Base-by-base conservation (phyloP, 768 basidiomycete species). In the Suillus spraguei region DNA sequence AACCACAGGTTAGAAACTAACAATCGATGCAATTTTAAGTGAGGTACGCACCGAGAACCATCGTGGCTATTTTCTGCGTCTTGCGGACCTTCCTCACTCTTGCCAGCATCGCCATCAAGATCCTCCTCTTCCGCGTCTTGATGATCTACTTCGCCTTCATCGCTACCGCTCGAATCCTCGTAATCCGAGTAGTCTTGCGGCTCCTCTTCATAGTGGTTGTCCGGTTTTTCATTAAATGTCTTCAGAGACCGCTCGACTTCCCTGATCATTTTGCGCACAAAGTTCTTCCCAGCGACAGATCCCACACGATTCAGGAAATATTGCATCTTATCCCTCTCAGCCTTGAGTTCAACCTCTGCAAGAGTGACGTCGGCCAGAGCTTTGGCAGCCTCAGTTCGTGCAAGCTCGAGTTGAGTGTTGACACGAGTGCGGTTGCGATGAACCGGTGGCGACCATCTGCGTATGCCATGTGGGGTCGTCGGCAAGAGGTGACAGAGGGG, bases 391-490 rank as follows among this genome's bases (percentile, higher is more conserved):
- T 77, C 72, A 0, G 63, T 46, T 2, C 63, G 68, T 39, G 65
- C 60, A 24, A 61, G 62, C 14, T 63, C 63, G 50, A 74, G 68
- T 32, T 64, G 55, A 9, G 0, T 38, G 28, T 69, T 63, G 38
- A 76, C 65, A 39, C 69, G 64, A 7, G 59, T 41, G 22, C 72
- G 74, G 41, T 76, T 67, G 24, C 74, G 74, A 44, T 64, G 46
- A 60, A 74, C 58, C n/a, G 35, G 74, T 72, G 0, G 47, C 63
- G 28, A 71, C 20, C 74, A 75, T 75, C 55, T 63, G 56, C 42
- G 65, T 10, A 35, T 72, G 67, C 74, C 74, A 75, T 7, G 49
- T 63, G 8, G 74, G 67, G 47, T 77, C 74, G n/a, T 66, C n/a
- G 24, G 58, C 38, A 60, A 77, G 68, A 10, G 74, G 74, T 1